These are phyloP conservation scores for Iris macrosiphon DNA, from an alignment of 106 monocot genomes.

Conservation along the genomic window DNA sequence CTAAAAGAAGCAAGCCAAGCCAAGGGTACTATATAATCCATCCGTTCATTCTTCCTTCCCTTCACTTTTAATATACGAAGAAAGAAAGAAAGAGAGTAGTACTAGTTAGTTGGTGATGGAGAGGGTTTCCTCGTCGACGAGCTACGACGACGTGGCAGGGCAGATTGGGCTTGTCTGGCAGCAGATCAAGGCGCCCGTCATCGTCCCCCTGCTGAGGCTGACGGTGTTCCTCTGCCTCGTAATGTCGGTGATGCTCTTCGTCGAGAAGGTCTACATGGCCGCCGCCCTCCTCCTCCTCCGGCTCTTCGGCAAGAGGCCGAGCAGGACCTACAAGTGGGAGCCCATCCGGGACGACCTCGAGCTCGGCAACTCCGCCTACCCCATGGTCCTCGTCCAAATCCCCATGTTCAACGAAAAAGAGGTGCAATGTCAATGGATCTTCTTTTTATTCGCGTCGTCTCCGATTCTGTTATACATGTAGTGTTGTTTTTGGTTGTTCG, in stretches of 20 bases:
- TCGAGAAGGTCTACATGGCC: conserved; percentile 30
- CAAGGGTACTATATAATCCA: too few relatives aligned
- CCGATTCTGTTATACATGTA: too few relatives aligned
- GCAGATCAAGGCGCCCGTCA: conserved; percentile 19
- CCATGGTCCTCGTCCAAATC: conserved; percentile 41
- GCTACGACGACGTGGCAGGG: conserved; percentile 13
- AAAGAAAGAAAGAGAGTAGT: too few relatives aligned
- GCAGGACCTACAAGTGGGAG: conserved; percentile 37
- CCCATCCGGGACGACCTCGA: conserved; percentile 29
- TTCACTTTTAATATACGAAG: too few relatives aligned
- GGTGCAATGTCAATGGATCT: conserved; percentile 6
- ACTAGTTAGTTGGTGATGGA: too few relatives aligned
- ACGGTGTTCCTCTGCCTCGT: conserved; percentile 21
- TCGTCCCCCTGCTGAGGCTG: conserved; percentile 22
- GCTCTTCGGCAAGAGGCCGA: conserved; percentile 18
- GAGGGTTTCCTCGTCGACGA: conserved; percentile 8
- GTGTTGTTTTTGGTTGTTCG: not conserved
- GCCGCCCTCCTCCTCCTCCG: conserved; percentile 13
- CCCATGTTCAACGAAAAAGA: conserved; percentile 48
- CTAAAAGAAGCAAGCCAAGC: too few relatives aligned
- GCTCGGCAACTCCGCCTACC: conserved; percentile 27
- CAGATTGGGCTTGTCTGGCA: conserved; percentile 15
- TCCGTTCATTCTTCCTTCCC: too few relatives aligned
- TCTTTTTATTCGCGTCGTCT: too few relatives aligned
- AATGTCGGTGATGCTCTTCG: conserved; percentile 30